Conservation (phyloP, 129 eudicot genomes). For the Chrysanthemum makinoi region DNA sequence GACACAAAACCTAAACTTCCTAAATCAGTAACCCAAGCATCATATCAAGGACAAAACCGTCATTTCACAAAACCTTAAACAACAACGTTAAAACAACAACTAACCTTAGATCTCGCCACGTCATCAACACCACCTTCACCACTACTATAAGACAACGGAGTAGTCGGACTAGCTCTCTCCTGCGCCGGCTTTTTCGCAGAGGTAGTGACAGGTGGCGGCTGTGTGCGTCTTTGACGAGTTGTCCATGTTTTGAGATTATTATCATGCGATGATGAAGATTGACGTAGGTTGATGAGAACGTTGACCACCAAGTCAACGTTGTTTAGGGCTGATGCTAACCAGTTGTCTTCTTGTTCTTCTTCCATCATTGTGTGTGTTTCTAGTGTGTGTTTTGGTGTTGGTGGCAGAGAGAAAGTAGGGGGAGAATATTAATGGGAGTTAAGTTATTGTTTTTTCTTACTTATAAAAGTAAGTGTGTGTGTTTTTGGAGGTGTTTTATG, state of each 20-base stretch:
- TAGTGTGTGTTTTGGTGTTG: slow-evolving; percentile 27
- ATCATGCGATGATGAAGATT: slow-evolving; percentile 21
- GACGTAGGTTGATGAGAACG: slow-evolving; percentile 43
- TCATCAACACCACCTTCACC: slow-evolving; percentile 50
- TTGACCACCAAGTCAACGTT: slow-evolving; percentile 43
- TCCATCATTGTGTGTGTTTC: slow-evolving; percentile 10
- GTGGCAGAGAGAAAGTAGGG: slow-evolving; percentile 37
- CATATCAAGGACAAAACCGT: slow-evolving; percentile 20
- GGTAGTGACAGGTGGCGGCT: slow-evolving; percentile 20
- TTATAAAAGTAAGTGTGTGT: slow-evolving; percentile 3
- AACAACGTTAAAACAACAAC: slow-evolving; percentile 26
- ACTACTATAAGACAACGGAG: slow-evolving; percentile 62
- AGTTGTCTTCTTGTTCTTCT: slow-evolving; percentile 30
- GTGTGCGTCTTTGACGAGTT: slow-evolving; percentile 58
- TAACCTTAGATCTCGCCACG: slow-evolving; percentile 69
- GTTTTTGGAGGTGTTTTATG: not conserved
- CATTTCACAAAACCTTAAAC: slow-evolving; percentile 24
- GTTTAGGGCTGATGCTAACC: slow-evolving; percentile 44
- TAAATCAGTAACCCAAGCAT: slow-evolving; percentile 29
- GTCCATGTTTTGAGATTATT: slow-evolving; percentile 35
- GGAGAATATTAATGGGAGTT: slow-evolving; percentile 29
- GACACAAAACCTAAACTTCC: slow-evolving; percentile 26
- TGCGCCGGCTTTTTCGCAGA: not conserved
- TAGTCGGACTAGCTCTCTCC: slow-evolving; percentile 61
- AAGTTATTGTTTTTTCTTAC: slow-evolving; percentile 36